A percentile compares a stretch with the other conserved stretches of the same genome.
phyloP scores from a whole-genome alignment of 495 filamentous ascomycete species.

The Neurospora africana region DNA sequence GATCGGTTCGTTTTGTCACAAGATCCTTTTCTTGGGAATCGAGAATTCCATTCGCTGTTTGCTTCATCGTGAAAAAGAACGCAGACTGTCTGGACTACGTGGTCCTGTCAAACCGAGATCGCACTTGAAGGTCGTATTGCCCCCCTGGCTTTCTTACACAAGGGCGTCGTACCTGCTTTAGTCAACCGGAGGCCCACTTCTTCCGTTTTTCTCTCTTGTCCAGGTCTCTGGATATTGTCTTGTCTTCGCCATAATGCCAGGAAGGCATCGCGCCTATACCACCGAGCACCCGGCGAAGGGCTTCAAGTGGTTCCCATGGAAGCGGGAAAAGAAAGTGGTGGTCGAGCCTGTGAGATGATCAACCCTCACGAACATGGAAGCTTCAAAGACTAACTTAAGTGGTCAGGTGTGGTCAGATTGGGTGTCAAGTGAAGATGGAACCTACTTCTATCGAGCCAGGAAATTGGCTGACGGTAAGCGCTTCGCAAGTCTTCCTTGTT shows the following conservation, averaged over 20 bases:
- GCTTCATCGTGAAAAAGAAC: background rate
- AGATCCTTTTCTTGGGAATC: background rate
- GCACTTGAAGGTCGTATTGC: background rate
- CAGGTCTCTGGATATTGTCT: background rate
- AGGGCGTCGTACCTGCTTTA: background rate
- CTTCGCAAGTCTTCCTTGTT: background rate
- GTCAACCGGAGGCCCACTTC: background rate
- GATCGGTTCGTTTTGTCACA: background rate
- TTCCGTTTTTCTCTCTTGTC: background rate
- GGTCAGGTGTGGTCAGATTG: background rate
- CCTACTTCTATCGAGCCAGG: background rate
- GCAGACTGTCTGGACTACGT: background rate
- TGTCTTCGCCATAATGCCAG: background rate
- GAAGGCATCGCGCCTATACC: background rate
- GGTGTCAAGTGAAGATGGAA: background rate
- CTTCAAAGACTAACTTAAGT: background rate
- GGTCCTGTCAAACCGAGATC: background rate
- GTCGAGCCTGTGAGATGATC: background rate
- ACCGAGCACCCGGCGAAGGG: background rate
- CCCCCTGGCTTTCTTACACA: background rate
- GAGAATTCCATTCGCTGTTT: background rate
- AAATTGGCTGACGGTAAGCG: background rate
- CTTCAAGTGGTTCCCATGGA: background rate
- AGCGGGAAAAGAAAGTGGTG: background rate
- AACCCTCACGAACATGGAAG: background rate